Evolutionary conservation across 192 early-diverging fungal species (phyloP).

Genomic region (Podochytrium sp.): DNA sequence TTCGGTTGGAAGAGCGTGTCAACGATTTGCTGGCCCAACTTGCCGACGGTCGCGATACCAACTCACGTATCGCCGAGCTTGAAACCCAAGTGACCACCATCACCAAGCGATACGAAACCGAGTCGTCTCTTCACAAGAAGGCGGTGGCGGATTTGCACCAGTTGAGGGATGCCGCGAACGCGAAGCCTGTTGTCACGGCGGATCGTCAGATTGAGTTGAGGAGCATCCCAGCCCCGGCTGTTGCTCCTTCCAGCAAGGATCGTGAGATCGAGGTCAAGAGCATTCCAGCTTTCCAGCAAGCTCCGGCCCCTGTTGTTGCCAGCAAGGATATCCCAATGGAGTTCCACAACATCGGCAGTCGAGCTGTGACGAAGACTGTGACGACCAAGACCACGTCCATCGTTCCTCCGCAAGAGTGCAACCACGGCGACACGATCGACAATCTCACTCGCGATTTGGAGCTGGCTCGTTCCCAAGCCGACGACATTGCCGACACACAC

Average conservation of each 20-base stretch:
- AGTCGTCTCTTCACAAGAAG: not conserved
- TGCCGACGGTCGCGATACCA: conserved; percentile 1
- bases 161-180: not conserved
- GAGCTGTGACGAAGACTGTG: too few species aligned
- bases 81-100: not conserved
- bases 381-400: too few species aligned
- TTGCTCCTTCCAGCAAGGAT: too few species aligned
- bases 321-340: too few species aligned
- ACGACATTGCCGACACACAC: not conserved
- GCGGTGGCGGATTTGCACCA: not conserved
- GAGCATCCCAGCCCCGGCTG: too few species aligned
- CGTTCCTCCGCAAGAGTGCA: too few species aligned
- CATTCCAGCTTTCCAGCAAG: too few species aligned
- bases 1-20: conserved; percentile 21
- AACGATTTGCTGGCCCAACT: conserved; percentile 13
- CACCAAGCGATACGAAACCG: not conserved
- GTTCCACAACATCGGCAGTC: too few species aligned
- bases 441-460: not conserved
- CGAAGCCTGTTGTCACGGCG: not conserved
- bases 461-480: not conserved
- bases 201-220: not conserved
- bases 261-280: too few species aligned
- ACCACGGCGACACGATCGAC: not conserved
- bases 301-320: too few species aligned
- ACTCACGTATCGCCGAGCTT: not conserved